Conservation (phyloP, 768 basidiomycete genomes). For the Sarcomyxa edulis region DNA sequence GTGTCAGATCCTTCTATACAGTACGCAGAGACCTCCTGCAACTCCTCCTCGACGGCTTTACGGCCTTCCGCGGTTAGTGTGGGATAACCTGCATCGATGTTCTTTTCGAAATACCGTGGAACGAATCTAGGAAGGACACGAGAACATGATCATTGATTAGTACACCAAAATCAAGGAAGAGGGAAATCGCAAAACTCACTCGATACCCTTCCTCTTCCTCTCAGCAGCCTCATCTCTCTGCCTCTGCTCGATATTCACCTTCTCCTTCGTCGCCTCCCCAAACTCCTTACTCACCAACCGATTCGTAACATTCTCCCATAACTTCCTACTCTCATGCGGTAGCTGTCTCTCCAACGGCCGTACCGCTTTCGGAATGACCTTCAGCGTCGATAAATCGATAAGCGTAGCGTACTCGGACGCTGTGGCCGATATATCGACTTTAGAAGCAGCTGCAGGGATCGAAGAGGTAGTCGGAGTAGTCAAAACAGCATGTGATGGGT, state of each 20-base stretch:
- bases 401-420: constrained; percentile 60
- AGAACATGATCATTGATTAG: constrained; percentile 1
- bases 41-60: constrained; percentile 71
- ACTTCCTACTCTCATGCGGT: constrained; percentile 72
- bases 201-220: constrained; percentile 71
- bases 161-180: constrained; percentile 1
- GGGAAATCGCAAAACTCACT: constrained; percentile 46
- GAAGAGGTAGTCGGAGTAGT: constrained; percentile 27
- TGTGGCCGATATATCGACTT: constrained; percentile 33
- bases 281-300: constrained; percentile 79
- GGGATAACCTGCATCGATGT: constrained; percentile 62
- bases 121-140: constrained; percentile 45
- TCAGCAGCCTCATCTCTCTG: constrained; percentile 89
- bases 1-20: constrained; percentile 22
- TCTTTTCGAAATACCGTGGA: constrained; percentile 71
- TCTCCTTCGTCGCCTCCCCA: constrained; percentile 86
- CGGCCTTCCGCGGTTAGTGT: constrained; percentile 63
- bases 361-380: constrained; percentile 76
- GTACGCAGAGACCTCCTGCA: constrained; percentile 32
- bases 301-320: constrained; percentile 85
- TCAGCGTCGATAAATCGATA: constrained; percentile 70
- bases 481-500: constrained; percentile 39
- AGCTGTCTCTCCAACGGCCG: constrained; percentile 78
- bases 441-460: constrained; percentile 40
- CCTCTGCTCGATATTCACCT: constrained; percentile 87